phyloP scores from a whole-genome alignment of 352 stramenopile species.

The Phytophthora tentaculata region DNA sequence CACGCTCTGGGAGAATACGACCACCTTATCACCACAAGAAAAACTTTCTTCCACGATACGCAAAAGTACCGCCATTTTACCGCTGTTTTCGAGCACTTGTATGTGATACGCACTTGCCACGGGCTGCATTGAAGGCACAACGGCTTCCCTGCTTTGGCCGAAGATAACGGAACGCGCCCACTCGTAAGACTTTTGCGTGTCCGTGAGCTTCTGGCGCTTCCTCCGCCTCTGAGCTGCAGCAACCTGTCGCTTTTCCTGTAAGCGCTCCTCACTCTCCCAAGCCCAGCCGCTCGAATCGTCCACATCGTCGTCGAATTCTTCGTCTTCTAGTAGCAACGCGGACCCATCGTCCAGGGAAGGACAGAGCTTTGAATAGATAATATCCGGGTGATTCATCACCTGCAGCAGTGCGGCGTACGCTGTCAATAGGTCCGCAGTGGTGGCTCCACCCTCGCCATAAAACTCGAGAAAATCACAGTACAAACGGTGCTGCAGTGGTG shows the following conservation, averaged over 20 bases:
- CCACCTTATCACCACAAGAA: slow-evolving; percentile 78
- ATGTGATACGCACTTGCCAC: slow-evolving; percentile 42
- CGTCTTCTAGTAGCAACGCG: slow-evolving; percentile 33
- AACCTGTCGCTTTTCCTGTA: slow-evolving; percentile 57
- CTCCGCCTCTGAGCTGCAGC: slow-evolving; percentile 53
- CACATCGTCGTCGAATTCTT: slow-evolving; percentile 37
- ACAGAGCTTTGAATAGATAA: slow-evolving; percentile 79
- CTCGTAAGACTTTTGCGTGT: slow-evolving; percentile 68
- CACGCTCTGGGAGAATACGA: slow-evolving; percentile 91
- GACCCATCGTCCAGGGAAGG: slow-evolving; percentile 36
- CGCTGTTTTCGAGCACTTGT: slow-evolving; percentile 70
- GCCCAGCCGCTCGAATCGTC: slow-evolving; percentile 53
- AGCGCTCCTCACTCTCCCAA: slow-evolving; percentile 73
- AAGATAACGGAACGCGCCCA: slow-evolving; percentile 68
- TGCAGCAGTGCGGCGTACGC: slow-evolving; percentile 81
- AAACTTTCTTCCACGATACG: slow-evolving; percentile 79
- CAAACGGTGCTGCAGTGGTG: slow-evolving; percentile 74
- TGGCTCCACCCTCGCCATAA: slow-evolving; percentile 42
- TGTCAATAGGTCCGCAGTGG: slow-evolving; percentile 69
- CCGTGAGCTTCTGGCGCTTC: slow-evolving; percentile 67
- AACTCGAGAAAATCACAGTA: slow-evolving; percentile 82
- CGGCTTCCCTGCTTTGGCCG: slow-evolving; percentile 11
- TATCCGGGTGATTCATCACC: slow-evolving; percentile 91
- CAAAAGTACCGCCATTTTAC: slow-evolving; percentile 84
- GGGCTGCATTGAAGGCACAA: background rate